phyloP scores from a whole-genome alignment of 2,329 filamentous ascomycete genomes.

The Aspergillus tamarii region DNA sequence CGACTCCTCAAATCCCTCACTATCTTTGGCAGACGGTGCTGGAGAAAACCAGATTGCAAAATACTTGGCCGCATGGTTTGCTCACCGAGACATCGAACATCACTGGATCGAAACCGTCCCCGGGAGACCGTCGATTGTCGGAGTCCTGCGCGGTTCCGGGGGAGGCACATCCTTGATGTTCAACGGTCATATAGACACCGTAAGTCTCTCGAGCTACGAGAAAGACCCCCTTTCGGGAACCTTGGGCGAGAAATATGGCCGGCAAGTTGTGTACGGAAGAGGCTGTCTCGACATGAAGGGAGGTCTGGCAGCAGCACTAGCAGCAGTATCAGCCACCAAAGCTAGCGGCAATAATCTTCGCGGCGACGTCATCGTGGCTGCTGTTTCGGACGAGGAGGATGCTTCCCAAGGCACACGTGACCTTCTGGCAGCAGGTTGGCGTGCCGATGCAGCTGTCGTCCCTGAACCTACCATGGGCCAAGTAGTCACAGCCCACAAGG shows the following conservation, averaged over 20 bases:
- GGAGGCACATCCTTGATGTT: slow-evolving; percentile 55
- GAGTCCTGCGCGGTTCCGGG: slow-evolving; percentile 51
- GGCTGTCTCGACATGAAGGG: slow-evolving; percentile 58
- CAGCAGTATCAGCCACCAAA: slow-evolving; percentile 46
- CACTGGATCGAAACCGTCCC: slow-evolving; percentile 53
- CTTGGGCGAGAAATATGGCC: slow-evolving; percentile 38
- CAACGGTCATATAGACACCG: slow-evolving; percentile 59
- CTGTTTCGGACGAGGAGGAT: slow-evolving; percentile 59
- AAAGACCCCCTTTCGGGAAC: slow-evolving; percentile 50
- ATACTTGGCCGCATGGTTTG: slow-evolving; percentile 55
- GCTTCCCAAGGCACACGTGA: slow-evolving; percentile 56
- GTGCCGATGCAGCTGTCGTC: slow-evolving; percentile 56
- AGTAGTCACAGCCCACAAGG: slow-evolving; percentile 54
- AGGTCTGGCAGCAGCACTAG: slow-evolving; percentile 53
- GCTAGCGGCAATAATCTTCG: slow-evolving; percentile 32
- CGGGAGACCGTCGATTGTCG: slow-evolving; percentile 56
- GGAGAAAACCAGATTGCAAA: slow-evolving; percentile 53
- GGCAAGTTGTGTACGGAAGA: slow-evolving; percentile 47
- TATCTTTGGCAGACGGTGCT: slow-evolving; percentile 46
- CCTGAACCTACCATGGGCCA: slow-evolving; percentile 52
- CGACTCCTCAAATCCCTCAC: slow-evolving; percentile 53
- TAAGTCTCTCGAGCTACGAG: slow-evolving; percentile 53
- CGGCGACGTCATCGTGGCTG: slow-evolving; percentile 58
- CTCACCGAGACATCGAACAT: slow-evolving; percentile 55
- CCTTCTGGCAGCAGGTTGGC: slow-evolving; percentile 56